Evolutionary conservation across 768 basidiomycete species (phyloP).

Genomic region (Phaeotremella skinneri): DNA sequence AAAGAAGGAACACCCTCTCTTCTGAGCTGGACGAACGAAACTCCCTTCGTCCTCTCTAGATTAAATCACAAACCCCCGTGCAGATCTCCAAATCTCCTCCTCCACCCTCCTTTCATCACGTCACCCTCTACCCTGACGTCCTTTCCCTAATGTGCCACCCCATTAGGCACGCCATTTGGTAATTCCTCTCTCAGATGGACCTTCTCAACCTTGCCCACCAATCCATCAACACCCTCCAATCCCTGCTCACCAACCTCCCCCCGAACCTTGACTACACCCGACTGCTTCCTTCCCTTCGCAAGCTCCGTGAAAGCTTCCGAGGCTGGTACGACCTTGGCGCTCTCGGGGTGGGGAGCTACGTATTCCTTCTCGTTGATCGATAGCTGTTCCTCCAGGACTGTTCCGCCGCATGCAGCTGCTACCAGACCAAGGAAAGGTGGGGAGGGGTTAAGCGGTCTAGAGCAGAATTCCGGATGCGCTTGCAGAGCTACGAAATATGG

Average conservation of each 20-base stretch:
- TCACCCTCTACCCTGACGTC: too few relatives aligned
- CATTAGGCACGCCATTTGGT: background rate
- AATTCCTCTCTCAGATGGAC: background rate
- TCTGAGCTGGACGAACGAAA: too few relatives aligned
- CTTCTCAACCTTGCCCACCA: background rate
- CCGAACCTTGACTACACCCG: conserved; percentile 28
- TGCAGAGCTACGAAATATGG: conserved; percentile 92
- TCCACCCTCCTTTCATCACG: too few relatives aligned
- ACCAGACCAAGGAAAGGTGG: conserved; percentile 96
- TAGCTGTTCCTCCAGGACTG: conserved; percentile 70
- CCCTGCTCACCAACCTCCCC: conserved; percentile 9
- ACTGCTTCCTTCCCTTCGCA: conserved; percentile 42
- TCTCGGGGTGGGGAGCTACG: conserved; percentile 49
- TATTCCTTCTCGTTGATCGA: conserved; percentile 59
- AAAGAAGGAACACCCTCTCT: too few relatives aligned
- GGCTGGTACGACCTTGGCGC: conserved; percentile 45
- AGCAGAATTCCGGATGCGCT: conserved; percentile 98
- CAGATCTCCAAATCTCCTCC: too few relatives aligned
- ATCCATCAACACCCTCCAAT: background rate
- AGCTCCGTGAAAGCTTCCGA: conserved; percentile 41
- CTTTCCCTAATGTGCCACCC: too few relatives aligned
- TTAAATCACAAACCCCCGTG: too few relatives aligned
- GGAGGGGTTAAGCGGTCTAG: conserved; percentile 93
- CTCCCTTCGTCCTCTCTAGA: too few relatives aligned
- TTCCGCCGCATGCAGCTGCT: conserved; percentile 65